Conservation (phyloP, 305 asterid genomes). For the Striga hermonthica region DNA sequence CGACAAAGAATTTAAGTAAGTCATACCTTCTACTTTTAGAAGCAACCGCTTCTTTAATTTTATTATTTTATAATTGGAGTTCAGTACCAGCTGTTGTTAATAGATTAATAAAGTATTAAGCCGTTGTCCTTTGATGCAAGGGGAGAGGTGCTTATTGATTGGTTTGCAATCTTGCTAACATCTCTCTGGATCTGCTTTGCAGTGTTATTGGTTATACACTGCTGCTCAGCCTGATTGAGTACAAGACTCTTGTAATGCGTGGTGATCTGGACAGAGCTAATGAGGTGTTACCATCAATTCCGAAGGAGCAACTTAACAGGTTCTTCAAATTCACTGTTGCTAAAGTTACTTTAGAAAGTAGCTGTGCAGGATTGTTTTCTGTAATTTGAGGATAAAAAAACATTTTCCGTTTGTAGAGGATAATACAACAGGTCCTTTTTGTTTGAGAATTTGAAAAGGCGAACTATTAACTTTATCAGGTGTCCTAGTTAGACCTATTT, state of each 20-base stretch:
- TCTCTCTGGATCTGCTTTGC: slow-evolving; percentile 29
- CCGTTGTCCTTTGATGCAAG: slow-evolving; percentile 9
- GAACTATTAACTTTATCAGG: slow-evolving; percentile 4
- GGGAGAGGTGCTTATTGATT: slow-evolving; percentile 17
- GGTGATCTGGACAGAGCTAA: slow-evolving; percentile 93
- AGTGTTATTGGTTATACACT: slow-evolving; percentile 92
- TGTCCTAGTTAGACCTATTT: slow-evolving; percentile 2
- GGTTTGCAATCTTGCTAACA: slow-evolving; percentile 24
- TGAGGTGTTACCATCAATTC: slow-evolving; percentile 80
- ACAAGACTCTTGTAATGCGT: slow-evolving; percentile 98
- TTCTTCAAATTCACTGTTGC: slow-evolving; percentile 25
- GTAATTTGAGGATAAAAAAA: slow-evolving; percentile 19
- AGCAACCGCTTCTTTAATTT: slow-evolving; percentile 9
- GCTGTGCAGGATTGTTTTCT: background rate
- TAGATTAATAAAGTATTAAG: slow-evolving; percentile 7
- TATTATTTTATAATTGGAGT: slow-evolving; percentile 14
- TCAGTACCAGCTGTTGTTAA: background rate
- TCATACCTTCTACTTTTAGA: slow-evolving; percentile 15
- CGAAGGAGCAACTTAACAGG: slow-evolving; percentile 94
- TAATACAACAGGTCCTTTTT: slow-evolving; percentile 14
- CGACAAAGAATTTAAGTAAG: slow-evolving; percentile 99
- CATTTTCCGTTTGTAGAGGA: slow-evolving; percentile 10
- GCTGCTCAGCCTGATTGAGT: slow-evolving; percentile 92
- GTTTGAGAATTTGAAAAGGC: slow-evolving; percentile 9
- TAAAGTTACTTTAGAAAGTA: background rate